phyloP scores from a whole-genome alignment of 2,329 filamentous ascomycete species.

The Colletotrichum endophyticum region DNA sequence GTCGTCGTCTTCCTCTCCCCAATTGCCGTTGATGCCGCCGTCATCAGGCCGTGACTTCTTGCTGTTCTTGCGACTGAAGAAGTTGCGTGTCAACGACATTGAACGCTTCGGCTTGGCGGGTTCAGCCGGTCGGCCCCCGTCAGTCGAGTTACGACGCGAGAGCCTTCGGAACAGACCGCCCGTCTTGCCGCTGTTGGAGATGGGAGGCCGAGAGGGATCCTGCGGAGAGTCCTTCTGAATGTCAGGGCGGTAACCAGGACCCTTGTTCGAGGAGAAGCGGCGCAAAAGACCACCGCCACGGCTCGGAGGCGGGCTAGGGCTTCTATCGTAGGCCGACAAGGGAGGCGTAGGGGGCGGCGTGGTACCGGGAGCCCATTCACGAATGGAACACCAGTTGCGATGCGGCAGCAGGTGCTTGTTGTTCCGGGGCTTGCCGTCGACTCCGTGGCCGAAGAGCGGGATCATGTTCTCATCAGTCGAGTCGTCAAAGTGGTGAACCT shows the following conservation, averaged over 20 bases:
- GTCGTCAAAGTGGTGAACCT: constrained; percentile 71
- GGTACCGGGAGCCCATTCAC: constrained; percentile 78
- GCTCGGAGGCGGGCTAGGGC: constrained; percentile 40
- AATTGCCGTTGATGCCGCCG: constrained; percentile 60
- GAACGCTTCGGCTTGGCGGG: constrained; percentile 57
- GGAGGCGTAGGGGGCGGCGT: constrained; percentile 76
- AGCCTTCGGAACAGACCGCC: constrained; percentile 36
- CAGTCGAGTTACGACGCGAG: constrained; percentile 42
- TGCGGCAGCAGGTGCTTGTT: constrained; percentile 89
- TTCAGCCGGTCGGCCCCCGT: constrained; percentile 37
- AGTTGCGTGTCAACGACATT: constrained; percentile 59
- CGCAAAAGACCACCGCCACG: constrained; percentile 45
- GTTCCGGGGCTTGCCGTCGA: constrained; percentile 87
- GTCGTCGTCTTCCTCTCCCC: constrained; percentile 49
- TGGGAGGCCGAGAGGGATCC: constrained; percentile 51
- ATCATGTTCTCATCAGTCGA: constrained; percentile 96
- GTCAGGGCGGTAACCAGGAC: constrained; percentile 41
- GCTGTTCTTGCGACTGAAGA: constrained; percentile 48
- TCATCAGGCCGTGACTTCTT: constrained; percentile 47
- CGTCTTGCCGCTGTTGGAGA: constrained; percentile 41
- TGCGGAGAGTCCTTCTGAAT: constrained; percentile 33
- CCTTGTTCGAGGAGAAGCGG: constrained; percentile 47
- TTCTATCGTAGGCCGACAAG: constrained; percentile 49
- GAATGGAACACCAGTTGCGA: constrained; percentile 94
- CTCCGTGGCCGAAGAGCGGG: constrained; percentile 86